Conservation (phyloP, 1,284 basidiomycete genomes). For the Porogramme epimiltina region DNA sequence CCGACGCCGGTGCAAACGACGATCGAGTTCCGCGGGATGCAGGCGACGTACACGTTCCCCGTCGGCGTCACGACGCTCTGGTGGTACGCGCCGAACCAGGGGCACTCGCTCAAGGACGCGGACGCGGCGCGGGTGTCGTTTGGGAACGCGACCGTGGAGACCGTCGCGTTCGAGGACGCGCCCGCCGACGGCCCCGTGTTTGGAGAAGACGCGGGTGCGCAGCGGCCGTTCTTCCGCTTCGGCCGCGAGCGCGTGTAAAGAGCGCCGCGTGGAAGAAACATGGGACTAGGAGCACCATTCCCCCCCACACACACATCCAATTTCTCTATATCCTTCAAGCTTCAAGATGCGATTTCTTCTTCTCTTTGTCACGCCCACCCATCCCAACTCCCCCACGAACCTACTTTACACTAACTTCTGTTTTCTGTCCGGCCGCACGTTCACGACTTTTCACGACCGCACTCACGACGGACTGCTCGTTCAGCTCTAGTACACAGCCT, state of each 20-base stretch:
- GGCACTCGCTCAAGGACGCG: slow-evolving; percentile 13
- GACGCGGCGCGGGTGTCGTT: background rate
- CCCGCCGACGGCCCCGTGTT: background rate
- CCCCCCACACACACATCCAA: too few relatives aligned
- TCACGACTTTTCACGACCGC: too few relatives aligned
- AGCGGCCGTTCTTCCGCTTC: background rate
- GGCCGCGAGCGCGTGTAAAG: background rate
- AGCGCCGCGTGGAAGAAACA: too few relatives aligned
- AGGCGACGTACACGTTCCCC: slow-evolving; percentile 69
- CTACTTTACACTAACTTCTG: too few relatives aligned
- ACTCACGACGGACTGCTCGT: too few relatives aligned
- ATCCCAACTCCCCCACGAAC: too few relatives aligned
- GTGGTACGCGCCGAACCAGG: slow-evolving; percentile 41
- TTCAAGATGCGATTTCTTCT: too few relatives aligned
- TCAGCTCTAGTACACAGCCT: too few relatives aligned
- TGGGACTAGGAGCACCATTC: too few relatives aligned
- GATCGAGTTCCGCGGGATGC: slow-evolving; percentile 65
- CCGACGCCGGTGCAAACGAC: slow-evolving; percentile 62
- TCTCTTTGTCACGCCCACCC: too few relatives aligned
- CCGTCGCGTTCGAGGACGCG: slow-evolving; percentile 4
- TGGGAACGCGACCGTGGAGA: slow-evolving; percentile 9
- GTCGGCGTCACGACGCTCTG: slow-evolving; percentile 56
- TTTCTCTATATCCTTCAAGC: too few relatives aligned
- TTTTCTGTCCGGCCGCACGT: too few relatives aligned
- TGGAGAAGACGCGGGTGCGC: background rate